phyloP scores from a whole-genome alignment of 108 stramenopile genomes.

The Phaeodactylum tricornutum region DNA sequence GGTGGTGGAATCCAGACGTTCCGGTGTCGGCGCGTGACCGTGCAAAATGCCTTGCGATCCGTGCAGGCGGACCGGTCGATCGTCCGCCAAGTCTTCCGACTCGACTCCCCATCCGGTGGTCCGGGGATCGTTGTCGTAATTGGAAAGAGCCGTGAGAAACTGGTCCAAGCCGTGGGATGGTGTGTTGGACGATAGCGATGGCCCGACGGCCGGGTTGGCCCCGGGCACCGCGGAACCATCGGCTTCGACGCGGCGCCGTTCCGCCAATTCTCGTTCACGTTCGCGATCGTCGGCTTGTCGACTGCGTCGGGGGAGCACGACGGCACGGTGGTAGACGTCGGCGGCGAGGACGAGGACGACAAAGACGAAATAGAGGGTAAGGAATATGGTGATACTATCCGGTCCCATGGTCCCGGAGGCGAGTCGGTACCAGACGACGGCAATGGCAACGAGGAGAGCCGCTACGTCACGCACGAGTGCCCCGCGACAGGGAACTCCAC shows the following conservation, averaged over 20 bases:
- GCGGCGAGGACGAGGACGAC: conserved; percentile 70
- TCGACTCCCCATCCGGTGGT: conserved; percentile 11
- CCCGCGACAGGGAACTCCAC: conserved; percentile 72
- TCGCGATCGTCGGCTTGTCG: conserved; percentile 19
- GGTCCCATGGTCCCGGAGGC: conserved; percentile 41
- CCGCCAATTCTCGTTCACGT: conserved; percentile 29
- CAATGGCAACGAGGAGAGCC: conserved; percentile 44
- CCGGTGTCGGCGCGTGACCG: conserved; percentile 7
- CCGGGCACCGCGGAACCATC: background rate
- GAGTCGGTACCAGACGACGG: conserved; percentile 46
- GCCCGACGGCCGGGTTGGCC: background rate
- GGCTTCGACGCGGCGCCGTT: conserved; percentile 11
- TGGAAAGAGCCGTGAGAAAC: conserved; percentile 56
- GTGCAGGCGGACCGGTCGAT: conserved; percentile 54
- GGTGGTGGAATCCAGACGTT: conserved; percentile 7
- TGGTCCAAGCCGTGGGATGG: conserved; percentile 20
- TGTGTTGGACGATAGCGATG: background rate
- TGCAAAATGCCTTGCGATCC: conserved; percentile 57
- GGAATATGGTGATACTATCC: conserved; percentile 38
- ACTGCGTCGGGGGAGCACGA: conserved; percentile 59
- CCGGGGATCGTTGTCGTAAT: conserved; percentile 46
- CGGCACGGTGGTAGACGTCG: conserved; percentile 78
- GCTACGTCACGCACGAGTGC: conserved; percentile 78
- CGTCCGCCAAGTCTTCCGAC: conserved; percentile 16
- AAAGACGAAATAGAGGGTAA: conserved; percentile 56